These are phyloP conservation scores for Xylaria castorea DNA, from an alignment of 495 filamentous ascomycete species.

Conservation along the genomic window DNA sequence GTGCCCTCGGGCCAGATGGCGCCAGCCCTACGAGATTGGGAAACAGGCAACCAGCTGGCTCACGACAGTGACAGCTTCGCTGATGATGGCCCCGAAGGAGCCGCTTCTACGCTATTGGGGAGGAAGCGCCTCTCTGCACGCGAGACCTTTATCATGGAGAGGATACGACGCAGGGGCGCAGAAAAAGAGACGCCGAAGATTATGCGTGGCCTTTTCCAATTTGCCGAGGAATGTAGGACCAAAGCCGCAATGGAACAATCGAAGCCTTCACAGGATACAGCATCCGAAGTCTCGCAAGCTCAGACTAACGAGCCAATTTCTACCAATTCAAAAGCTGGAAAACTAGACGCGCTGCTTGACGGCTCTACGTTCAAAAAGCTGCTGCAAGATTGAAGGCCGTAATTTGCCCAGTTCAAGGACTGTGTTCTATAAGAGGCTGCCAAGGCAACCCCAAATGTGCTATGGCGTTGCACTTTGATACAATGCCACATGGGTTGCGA, in stretches of 20 bases:
- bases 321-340: neutral
- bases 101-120: slow-evolving; percentile 31
- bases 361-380: slow-evolving; percentile 10
- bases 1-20: slow-evolving; percentile 47
- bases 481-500: neutral
- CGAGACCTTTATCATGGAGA: slow-evolving; percentile 34
- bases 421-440: neutral
- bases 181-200: slow-evolving; percentile 33
- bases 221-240: slow-evolving; percentile 29
- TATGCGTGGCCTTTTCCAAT: slow-evolving; percentile 43
- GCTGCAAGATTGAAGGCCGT: neutral
- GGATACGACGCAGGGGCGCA: slow-evolving; percentile 35
- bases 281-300: neutral
- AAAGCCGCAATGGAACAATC: neutral
- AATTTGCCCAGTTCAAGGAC: neutral
- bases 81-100: slow-evolving; percentile 31
- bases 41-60: slow-evolving; percentile 46
- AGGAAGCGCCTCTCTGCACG: slow-evolving; percentile 32
- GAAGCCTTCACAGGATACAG: neutral
- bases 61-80: slow-evolving; percentile 32
- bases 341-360: neutral
- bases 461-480: neutral
- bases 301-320: neutral
- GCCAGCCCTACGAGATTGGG: slow-evolving; percentile 56
- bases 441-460: neutral